phyloP scores from a whole-genome alignment of 2,329 filamentous ascomycete genomes.

The Epichloe baconii region DNA sequence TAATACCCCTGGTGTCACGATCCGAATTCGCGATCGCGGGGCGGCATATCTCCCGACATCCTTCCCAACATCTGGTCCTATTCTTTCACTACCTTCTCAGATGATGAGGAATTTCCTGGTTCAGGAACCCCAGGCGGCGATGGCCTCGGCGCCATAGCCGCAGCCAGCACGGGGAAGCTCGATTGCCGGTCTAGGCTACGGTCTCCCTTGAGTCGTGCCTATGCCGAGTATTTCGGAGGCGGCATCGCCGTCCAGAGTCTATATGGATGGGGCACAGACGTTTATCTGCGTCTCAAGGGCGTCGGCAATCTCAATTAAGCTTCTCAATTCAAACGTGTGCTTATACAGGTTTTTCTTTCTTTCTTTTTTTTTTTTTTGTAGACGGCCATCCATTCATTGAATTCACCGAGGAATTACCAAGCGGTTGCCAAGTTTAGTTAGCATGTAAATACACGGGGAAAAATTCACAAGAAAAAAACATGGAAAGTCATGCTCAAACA shows the following conservation, averaged over 20 bases:
- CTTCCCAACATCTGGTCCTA: slow-evolving; percentile 90
- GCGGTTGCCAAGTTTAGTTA: too few relatives aligned
- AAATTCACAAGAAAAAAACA: too few relatives aligned
- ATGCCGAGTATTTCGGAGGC: slow-evolving; percentile 96
- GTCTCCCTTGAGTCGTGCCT: slow-evolving; percentile 76
- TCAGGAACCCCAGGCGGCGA: slow-evolving; percentile 35
- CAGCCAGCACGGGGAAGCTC: slow-evolving; percentile 65
- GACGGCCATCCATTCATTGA: too few relatives aligned
- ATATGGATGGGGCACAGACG: slow-evolving; percentile 78
- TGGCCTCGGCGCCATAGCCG: slow-evolving; percentile 63
- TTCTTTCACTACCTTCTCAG: slow-evolving; percentile 88
- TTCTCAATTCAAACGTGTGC: not conserved
- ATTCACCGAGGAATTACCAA: too few relatives aligned
- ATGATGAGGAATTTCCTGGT: slow-evolving; percentile 31
- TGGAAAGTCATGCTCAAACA: too few relatives aligned
- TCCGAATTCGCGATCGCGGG: slow-evolving; percentile 93
- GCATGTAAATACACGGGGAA: too few relatives aligned
- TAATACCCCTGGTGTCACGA: slow-evolving; percentile 73
- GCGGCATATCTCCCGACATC: slow-evolving; percentile 77
- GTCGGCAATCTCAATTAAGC: slow-evolving; percentile 37
- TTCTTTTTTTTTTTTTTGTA: too few relatives aligned
- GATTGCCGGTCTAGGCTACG: slow-evolving; percentile 88
- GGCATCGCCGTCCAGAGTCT: slow-evolving; percentile 91
- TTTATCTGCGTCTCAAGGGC: slow-evolving; percentile 52
- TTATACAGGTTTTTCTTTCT: too few relatives aligned